Evolutionary conservation across 2,329 filamentous ascomycete species (phyloP).

Genomic region (Pseudogymnoascus sp.): DNA sequence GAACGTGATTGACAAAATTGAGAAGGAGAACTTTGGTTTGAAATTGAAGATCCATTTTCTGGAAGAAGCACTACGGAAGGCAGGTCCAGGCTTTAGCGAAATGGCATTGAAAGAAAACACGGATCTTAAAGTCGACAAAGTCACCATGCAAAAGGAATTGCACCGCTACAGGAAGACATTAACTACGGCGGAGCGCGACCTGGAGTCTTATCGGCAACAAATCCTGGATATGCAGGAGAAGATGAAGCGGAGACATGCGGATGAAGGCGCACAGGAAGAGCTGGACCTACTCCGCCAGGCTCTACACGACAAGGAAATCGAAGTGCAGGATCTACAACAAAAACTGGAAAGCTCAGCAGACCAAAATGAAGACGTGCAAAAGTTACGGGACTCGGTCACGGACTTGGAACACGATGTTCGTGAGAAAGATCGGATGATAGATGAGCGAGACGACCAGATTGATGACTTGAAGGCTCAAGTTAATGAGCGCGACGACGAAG

Average conservation of each 20-base stretch:
- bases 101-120: slow-evolving; percentile 88
- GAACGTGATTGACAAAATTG: slow-evolving; percentile 87
- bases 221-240: slow-evolving; percentile 76
- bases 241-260: slow-evolving; percentile 64
- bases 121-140: slow-evolving; percentile 84
- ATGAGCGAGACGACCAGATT: slow-evolving; percentile 66
- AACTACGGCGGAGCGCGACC: slow-evolving; percentile 70
- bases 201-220: slow-evolving; percentile 75
- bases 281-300: slow-evolving; percentile 47
- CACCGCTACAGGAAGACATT: slow-evolving; percentile 79
- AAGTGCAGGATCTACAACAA: slow-evolving; percentile 43
- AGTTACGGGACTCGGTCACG: slow-evolving; percentile 62
- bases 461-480: slow-evolving; percentile 53
- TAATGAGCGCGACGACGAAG: slow-evolving; percentile 43
- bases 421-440: slow-evolving; percentile 64
- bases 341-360: slow-evolving; percentile 49
- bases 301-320: slow-evolving; percentile 46
- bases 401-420: slow-evolving; percentile 69
- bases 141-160: slow-evolving; percentile 82
- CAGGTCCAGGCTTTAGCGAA: slow-evolving; percentile 83
- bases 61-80: slow-evolving; percentile 79
- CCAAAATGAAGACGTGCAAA: slow-evolving; percentile 51
- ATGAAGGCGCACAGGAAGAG: slow-evolving; percentile 58
- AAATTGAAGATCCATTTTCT: slow-evolving; percentile 97
- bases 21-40: slow-evolving; percentile 96